phyloP scores from a whole-genome alignment of 345 rosid species.

The Acer negundo region DNA sequence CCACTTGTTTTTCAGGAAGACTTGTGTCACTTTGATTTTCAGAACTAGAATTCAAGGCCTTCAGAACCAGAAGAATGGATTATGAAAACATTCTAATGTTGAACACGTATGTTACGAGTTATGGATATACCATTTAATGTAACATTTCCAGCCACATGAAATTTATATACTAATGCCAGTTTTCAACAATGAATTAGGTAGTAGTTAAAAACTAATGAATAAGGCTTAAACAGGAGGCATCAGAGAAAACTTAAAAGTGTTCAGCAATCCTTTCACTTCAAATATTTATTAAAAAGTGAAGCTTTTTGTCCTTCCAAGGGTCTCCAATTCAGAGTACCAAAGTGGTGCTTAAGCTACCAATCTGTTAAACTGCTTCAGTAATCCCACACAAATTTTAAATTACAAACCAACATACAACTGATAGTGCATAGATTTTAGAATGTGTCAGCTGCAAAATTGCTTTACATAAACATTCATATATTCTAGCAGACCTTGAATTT shows the following conservation, averaged over 20 bases:
- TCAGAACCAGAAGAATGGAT: slow-evolving; percentile 30
- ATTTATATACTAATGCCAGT: background rate
- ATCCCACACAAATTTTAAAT: background rate
- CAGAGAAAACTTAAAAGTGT: background rate
- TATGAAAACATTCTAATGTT: slow-evolving; percentile 10
- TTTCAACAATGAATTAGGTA: background rate
- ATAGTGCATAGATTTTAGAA: background rate
- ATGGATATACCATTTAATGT: background rate
- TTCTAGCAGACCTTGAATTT: background rate
- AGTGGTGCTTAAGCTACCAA: background rate
- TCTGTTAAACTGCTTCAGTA: background rate
- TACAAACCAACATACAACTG: background rate
- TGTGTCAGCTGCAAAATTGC: background rate
- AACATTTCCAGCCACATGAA: background rate
- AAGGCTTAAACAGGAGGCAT: background rate
- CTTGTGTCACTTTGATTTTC: slow-evolving; percentile 43
- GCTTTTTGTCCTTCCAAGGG: background rate
- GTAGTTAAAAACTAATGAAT: background rate
- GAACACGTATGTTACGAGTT: background rate
- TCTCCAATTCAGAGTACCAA: background rate
- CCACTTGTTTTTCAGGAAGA: slow-evolving; percentile 44
- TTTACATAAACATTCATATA: background rate
- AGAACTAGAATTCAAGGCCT: slow-evolving; percentile 78
- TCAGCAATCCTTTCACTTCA: background rate
- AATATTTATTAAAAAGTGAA: background rate